These are phyloP conservation scores for Metarhizium album DNA, from an alignment of 2,329 filamentous ascomycete species.

Conservation along the genomic window DNA sequence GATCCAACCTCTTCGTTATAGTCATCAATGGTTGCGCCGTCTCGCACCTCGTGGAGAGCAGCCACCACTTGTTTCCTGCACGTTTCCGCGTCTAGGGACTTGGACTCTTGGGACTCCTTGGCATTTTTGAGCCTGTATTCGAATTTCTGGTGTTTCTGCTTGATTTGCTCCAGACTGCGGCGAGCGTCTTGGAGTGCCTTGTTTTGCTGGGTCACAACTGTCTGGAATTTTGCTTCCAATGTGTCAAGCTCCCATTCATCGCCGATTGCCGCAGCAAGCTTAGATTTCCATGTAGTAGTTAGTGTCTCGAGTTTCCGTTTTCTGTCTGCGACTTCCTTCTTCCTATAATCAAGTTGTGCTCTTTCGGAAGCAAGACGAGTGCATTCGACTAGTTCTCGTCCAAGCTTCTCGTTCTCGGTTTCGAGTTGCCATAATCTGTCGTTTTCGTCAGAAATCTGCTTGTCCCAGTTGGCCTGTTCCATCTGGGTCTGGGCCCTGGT, in stretches of 20 bases:
- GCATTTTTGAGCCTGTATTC: slow-evolving; percentile 60
- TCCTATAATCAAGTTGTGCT: slow-evolving; percentile 73
- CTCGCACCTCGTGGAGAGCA: slow-evolving; percentile 34
- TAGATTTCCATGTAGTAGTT: slow-evolving; percentile 60
- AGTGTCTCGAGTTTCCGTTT: slow-evolving; percentile 69
- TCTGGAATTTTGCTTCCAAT: slow-evolving; percentile 62
- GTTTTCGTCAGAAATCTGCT: slow-evolving; percentile 56
- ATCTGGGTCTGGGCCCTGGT: slow-evolving; percentile 52
- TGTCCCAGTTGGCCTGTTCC: slow-evolving; percentile 56
- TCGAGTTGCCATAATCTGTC: slow-evolving; percentile 58
- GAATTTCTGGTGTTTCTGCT: slow-evolving; percentile 64
- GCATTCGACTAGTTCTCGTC: slow-evolving; percentile 71
- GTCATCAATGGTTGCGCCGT: slow-evolving; percentile 39
- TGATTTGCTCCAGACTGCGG: slow-evolving; percentile 57
- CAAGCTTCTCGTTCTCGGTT: slow-evolving; percentile 58
- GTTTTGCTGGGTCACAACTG: slow-evolving; percentile 45
- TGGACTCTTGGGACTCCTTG: slow-evolving; percentile 53
- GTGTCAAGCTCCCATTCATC: slow-evolving; percentile 56
- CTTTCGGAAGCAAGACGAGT: slow-evolving; percentile 72
- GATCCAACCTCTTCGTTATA: slow-evolving; percentile 40
- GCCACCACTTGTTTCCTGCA: slow-evolving; percentile 47
- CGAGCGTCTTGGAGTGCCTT: slow-evolving; percentile 53
- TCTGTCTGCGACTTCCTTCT: slow-evolving; percentile 66
- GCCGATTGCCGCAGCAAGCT: slow-evolving; percentile 55
- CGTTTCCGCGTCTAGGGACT: slow-evolving; percentile 48